These are phyloP conservation scores for Nannochloropsis gaditana DNA, from an alignment of 108 stramenopile species.

Conservation along the genomic window DNA sequence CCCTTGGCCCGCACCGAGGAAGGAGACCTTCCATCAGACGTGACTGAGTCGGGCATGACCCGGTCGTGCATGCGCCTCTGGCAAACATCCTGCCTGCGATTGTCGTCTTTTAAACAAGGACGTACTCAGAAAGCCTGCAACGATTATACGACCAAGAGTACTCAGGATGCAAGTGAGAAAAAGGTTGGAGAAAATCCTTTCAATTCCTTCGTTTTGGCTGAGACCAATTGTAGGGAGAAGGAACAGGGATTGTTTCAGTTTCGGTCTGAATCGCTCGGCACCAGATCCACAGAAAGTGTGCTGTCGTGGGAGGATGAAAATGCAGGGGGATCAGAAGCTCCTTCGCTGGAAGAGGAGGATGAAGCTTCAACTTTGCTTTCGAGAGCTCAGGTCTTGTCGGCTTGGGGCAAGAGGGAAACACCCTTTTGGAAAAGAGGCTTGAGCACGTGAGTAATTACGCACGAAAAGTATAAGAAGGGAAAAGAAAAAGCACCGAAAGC, in stretches of 20 bases:
- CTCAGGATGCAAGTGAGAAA: too few relatives aligned
- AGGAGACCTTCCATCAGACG: neutral
- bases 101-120: too few relatives aligned
- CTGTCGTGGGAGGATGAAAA: neutral
- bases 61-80: neutral
- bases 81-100: neutral
- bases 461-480: too few relatives aligned
- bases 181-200: too few relatives aligned
- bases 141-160: too few relatives aligned
- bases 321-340: neutral
- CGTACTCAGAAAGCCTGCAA: too few relatives aligned
- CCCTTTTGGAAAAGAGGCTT: neutral
- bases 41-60: neutral
- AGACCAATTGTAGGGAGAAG: too few relatives aligned
- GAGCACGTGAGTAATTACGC: too few relatives aligned
- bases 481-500: too few relatives aligned
- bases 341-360: neutral
- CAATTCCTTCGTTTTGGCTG: too few relatives aligned
- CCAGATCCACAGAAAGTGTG: neutral
- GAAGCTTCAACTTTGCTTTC: neutral
- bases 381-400: neutral
- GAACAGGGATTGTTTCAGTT: neutral
- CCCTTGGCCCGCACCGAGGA: neutral
- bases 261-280: neutral
- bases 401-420: neutral